Conservation (phyloP, 2,329 filamentous ascomycete species). For the Exophiala bonariae region DNA sequence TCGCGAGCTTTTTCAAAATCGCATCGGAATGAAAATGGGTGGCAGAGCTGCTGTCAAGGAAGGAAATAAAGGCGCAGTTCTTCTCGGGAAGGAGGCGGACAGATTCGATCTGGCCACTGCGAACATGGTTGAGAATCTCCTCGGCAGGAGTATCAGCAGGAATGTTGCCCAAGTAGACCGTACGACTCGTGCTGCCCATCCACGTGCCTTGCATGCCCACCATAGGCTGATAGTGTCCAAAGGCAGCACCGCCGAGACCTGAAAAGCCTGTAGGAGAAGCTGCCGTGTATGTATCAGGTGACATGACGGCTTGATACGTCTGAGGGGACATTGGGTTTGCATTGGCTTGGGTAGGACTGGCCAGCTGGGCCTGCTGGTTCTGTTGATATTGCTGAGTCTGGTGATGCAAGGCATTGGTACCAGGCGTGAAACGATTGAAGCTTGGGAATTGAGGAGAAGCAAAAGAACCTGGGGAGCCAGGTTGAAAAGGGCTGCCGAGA, state of each 20-base stretch:
- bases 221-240: slow-evolving; percentile 69
- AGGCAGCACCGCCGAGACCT: slow-evolving; percentile 60
- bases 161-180: slow-evolving; percentile 96
- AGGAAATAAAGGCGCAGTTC: slow-evolving; percentile 99
- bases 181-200: slow-evolving; percentile 87
- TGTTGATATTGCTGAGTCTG: slow-evolving; percentile 58
- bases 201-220: slow-evolving; percentile 58
- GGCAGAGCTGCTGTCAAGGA: slow-evolving; percentile 94
- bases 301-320: slow-evolving; percentile 81
- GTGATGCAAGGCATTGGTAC: slow-evolving; percentile 52
- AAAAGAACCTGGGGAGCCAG: slow-evolving; percentile 86
- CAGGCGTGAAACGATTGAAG: slow-evolving; percentile 73
- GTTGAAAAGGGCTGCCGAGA: slow-evolving; percentile 94
- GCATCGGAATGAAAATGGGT: slow-evolving; percentile 99
- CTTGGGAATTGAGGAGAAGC: slow-evolving; percentile 88
- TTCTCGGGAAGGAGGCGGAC: slow-evolving; percentile 95
- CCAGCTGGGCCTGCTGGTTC: slow-evolving; percentile 54
- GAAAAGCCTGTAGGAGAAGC: slow-evolving; percentile 82
- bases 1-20: slow-evolving; percentile 98
- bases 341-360: slow-evolving; percentile 73
- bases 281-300: slow-evolving; percentile 79
- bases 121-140: slow-evolving; percentile 92
- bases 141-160: slow-evolving; percentile 96
- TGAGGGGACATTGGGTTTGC: slow-evolving; percentile 70
- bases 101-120: slow-evolving; percentile 98